Percentiles rank a stretch among this genome's conserved stretches.
These are phyloP conservation scores for Pythium aquatile DNA, from an alignment of 352 stramenopile genomes.

Conservation along the genomic window DNA sequence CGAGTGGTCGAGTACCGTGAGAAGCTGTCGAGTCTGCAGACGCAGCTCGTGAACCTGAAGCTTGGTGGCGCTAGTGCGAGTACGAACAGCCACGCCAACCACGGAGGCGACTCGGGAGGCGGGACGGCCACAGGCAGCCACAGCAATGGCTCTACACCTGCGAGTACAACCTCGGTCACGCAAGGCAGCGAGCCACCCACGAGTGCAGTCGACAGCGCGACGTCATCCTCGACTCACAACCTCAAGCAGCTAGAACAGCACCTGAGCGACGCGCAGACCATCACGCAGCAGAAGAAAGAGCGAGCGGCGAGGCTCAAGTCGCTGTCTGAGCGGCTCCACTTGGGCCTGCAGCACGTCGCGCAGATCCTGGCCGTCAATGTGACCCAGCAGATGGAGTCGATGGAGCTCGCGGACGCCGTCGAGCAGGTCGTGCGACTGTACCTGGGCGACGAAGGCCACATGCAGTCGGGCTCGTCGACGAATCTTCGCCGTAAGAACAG, in stretches of 20 bases:
- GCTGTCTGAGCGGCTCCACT: slow-evolving; percentile 69
- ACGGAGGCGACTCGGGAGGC: slow-evolving; percentile 4
- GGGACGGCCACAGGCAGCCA: neutral
- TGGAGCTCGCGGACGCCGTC: slow-evolving; percentile 64
- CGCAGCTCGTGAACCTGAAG: slow-evolving; percentile 70
- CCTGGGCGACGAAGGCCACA: slow-evolving; percentile 69
- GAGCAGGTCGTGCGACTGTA: slow-evolving; percentile 77
- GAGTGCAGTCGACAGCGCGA: neutral
- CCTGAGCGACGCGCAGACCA: slow-evolving; percentile 38
- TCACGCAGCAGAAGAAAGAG: slow-evolving; percentile 75
- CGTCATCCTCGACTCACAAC: slow-evolving; percentile 34
- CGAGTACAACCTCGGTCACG: neutral
- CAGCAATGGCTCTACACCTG: neutral
- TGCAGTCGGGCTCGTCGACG: slow-evolving; percentile 44
- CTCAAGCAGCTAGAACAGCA: slow-evolving; percentile 72
- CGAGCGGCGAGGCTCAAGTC: slow-evolving; percentile 48
- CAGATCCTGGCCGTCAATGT: slow-evolving; percentile 61
- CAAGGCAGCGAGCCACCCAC: slow-evolving; percentile 21
- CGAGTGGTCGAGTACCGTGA: slow-evolving; percentile 61
- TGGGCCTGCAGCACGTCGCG: slow-evolving; percentile 75
- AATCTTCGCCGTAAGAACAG: slow-evolving; percentile 77
- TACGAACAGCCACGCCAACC: slow-evolving; percentile 7
- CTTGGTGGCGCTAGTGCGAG: slow-evolving; percentile 43
- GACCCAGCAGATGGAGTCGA: slow-evolving; percentile 47
- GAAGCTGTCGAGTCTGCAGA: slow-evolving; percentile 51